Conservation (phyloP, 768 basidiomycete species). For the Leccinum imitatum region DNA sequence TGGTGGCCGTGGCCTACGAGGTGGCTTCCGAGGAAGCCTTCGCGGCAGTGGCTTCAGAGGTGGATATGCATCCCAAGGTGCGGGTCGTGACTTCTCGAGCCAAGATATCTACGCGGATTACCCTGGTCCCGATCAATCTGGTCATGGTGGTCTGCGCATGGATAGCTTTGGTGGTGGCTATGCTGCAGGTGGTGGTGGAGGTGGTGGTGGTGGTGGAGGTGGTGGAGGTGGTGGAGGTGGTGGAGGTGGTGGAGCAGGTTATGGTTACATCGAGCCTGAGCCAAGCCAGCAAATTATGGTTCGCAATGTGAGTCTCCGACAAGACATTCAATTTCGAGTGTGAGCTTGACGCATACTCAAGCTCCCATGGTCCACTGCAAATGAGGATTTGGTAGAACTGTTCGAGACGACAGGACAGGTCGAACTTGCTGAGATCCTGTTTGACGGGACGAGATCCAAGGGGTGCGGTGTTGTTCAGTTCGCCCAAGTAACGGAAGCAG, state of each 20-base stretch:
- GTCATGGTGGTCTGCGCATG: conserved; percentile 37
- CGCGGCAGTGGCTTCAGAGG: conserved; percentile 64
- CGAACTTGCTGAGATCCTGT: conserved; percentile 91
- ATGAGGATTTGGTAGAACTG: conserved; percentile 96
- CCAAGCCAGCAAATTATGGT: conserved; percentile 98
- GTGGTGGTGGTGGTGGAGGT: conserved; percentile 32
- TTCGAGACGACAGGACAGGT: conserved; percentile 98
- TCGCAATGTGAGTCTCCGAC: conserved; percentile 77
- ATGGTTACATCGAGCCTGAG: conserved; percentile 58
- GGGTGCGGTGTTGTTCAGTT: conserved; percentile 97
- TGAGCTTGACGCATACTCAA: conserved; percentile 31
- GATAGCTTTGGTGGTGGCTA: conserved; percentile 39
- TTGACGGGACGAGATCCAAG: conserved; percentile 89
- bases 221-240: conserved; percentile 41
- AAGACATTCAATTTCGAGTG: neutral
- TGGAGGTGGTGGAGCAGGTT: conserved; percentile 40
- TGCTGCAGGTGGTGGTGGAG: conserved; percentile 36
- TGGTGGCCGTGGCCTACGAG: conserved; percentile 35
- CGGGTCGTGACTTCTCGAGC: conserved; percentile 74
- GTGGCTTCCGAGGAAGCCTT: conserved; percentile 37
- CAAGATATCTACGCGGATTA: conserved; percentile 93
- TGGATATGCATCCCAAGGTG: conserved; percentile 45
- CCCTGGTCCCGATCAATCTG: conserved; percentile 77
- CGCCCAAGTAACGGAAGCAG: conserved; percentile 80
- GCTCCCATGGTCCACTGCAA: conserved; percentile 99